Conservation (phyloP, 495 filamentous ascomycete species). For the Podospora pseudopauciseta region DNA sequence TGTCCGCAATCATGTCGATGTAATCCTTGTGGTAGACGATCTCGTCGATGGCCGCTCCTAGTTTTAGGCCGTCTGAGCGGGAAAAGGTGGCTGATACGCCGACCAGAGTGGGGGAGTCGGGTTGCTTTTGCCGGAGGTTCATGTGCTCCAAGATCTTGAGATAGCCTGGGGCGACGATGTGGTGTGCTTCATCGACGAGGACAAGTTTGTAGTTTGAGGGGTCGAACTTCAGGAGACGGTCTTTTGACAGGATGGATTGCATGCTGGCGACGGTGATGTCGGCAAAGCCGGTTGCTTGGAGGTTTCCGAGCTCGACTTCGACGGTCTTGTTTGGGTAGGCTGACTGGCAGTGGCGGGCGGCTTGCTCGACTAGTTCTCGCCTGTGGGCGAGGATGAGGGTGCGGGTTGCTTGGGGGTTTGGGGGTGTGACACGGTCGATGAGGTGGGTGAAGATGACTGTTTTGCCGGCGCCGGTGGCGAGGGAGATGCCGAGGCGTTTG, state of each 20-base stretch:
- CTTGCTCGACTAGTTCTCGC: constrained; percentile 93
- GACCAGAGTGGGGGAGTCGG: constrained; percentile 66
- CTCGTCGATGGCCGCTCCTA: constrained; percentile 87
- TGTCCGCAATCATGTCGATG: constrained; percentile 91
- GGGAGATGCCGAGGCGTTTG: constrained; percentile 77
- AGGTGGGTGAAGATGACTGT: constrained; percentile 97
- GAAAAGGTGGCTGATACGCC: constrained; percentile 94
- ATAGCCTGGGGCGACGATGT: constrained; percentile 84
- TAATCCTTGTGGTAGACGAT: constrained; percentile 98
- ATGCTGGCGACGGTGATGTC: constrained; percentile 96
- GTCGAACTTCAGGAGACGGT: constrained; percentile 77
- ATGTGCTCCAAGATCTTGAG: constrained; percentile 70
- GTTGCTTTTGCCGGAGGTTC: constrained; percentile 54
- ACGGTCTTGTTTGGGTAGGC: constrained; percentile 76
- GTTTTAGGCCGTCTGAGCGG: constrained; percentile 78
- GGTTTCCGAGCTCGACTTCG: constrained; percentile 85
- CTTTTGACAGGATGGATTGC: constrained; percentile 68
- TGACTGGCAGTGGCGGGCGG: constrained; percentile 71
- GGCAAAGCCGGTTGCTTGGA: constrained; percentile 67
- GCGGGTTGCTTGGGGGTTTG: constrained; percentile 57
- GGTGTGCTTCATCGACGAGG: constrained; percentile 96
- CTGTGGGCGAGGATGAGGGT: constrained; percentile 92
- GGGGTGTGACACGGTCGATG: constrained; percentile 69
- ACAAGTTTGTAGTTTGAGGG: constrained; percentile 79
- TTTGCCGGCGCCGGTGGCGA: constrained; percentile 92